phyloP scores from a whole-genome alignment of 2,329 filamentous ascomycete genomes.

The Huntiella abstrusa region DNA sequence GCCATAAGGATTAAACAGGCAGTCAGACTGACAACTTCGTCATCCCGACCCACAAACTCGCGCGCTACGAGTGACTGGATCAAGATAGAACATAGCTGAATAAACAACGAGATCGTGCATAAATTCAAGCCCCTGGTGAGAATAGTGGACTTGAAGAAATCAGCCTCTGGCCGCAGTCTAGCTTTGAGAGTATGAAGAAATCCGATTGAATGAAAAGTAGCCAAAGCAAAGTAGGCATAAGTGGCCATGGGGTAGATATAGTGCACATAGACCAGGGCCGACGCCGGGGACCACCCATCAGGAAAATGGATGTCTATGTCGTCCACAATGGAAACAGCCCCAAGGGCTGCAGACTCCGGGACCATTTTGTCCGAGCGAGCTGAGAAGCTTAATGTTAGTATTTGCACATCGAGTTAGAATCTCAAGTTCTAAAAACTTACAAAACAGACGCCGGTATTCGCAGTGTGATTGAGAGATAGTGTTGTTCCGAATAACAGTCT shows the following conservation, averaged over 20 bases:
- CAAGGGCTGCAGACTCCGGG: not conserved
- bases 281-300: not conserved
- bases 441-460: too few species aligned
- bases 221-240: conserved; percentile 37
- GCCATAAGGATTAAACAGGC: conserved; percentile 46
- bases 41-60: conserved; percentile 26
- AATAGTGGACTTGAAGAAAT: conserved; percentile 22
- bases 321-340: not conserved
- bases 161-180: conserved; percentile 17
- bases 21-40: conserved; percentile 36
- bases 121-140: conserved; percentile 9
- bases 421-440: not conserved
- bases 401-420: not conserved
- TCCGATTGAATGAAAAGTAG: conserved; percentile 32
- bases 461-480: too few species aligned
- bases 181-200: conserved; percentile 29
- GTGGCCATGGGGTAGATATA: conserved; percentile 39
- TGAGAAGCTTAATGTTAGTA: not conserved
- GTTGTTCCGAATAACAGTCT: too few species aligned
- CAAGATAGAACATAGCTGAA: conserved; percentile 26
- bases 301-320: not conserved
- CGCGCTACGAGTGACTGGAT: conserved; percentile 19
- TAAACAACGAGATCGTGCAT: conserved; percentile 22
- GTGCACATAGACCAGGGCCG: conserved; percentile 18
- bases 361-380: not conserved